Conservation (phyloP, 306 rosid species). For the Corylus americana region DNA sequence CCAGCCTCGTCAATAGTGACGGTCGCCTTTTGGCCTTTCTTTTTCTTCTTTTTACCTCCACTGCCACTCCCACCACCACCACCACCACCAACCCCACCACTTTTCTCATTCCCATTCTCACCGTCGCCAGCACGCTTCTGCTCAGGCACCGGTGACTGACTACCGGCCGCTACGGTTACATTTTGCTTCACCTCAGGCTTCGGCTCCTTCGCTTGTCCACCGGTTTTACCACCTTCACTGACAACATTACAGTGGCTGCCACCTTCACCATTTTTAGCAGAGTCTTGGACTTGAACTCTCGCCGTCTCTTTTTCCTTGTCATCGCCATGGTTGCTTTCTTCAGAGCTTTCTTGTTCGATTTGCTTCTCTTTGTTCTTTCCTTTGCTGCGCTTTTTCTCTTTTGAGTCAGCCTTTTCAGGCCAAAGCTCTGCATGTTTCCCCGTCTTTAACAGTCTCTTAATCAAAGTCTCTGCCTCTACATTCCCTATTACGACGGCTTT, state of each 20-base stretch:
- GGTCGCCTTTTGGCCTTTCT: slow-evolving; percentile 46
- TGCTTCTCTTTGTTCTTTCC: slow-evolving; percentile 44
- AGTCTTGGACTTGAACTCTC: slow-evolving; percentile 40
- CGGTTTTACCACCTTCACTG: slow-evolving; percentile 29
- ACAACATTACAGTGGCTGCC: not conserved
- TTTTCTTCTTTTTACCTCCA: slow-evolving; percentile 49
- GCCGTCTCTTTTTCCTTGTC: slow-evolving; percentile 35
- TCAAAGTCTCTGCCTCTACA: slow-evolving; percentile 54
- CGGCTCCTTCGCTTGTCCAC: slow-evolving; percentile 38
- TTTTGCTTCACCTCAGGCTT: slow-evolving; percentile 43
- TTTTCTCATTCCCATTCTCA: slow-evolving; percentile 29
- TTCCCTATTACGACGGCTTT: slow-evolving; percentile 60
- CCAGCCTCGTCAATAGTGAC: slow-evolving; percentile 28
- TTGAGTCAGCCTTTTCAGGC: slow-evolving; percentile 51
- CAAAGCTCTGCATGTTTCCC: slow-evolving; percentile 74
- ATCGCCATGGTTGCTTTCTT: slow-evolving; percentile 41
- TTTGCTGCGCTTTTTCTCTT: slow-evolving; percentile 38
- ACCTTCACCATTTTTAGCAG: slow-evolving; percentile 26
- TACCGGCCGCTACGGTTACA: slow-evolving; percentile 32
- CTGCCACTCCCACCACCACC: slow-evolving; percentile 7
- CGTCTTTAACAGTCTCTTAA: slow-evolving; percentile 45
- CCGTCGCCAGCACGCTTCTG: slow-evolving; percentile 27
- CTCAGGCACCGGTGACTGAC: slow-evolving; percentile 37
- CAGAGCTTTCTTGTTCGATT: slow-evolving; percentile 39
- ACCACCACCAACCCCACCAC: not conserved